These are phyloP conservation scores for Jamesozyma piceae DNA, from an alignment of 805 yeast species.

Conservation along the genomic window DNA sequence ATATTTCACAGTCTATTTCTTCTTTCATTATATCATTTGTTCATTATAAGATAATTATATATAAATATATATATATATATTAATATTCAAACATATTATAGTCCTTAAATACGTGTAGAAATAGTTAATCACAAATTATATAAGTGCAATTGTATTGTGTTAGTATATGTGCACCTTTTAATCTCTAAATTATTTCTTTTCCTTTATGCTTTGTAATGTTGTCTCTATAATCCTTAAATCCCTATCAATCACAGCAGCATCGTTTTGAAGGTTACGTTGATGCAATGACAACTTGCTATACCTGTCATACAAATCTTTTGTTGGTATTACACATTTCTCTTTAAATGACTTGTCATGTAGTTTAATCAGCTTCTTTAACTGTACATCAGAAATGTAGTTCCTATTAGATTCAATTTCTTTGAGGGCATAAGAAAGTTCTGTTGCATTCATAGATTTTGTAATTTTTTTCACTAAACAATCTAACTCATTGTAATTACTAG, in stretches of 20 bases:
- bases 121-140: no score
- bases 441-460: slow-evolving; percentile 3
- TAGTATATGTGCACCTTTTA: no score
- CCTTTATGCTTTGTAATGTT: slow-evolving; percentile 35
- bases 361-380: slow-evolving; percentile 19
- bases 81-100: no score
- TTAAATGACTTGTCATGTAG: slow-evolving; percentile 24
- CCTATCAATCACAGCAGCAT: slow-evolving; percentile 64
- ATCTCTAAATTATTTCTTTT: slow-evolving; percentile 19
- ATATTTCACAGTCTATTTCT: no score
- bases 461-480: slow-evolving; percentile 4
- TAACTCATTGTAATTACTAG: slow-evolving; percentile 1
- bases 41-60: no score
- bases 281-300: slow-evolving; percentile 10
- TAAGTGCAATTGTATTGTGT: no score
- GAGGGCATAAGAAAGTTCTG: slow-evolving; percentile 9
- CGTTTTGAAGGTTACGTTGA: slow-evolving; percentile 39
- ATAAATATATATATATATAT: no score
- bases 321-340: slow-evolving; percentile 18
- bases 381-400: slow-evolving; percentile 20
- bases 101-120: no score
- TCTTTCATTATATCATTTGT: no score
- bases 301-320: slow-evolving; percentile 14
- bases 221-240: slow-evolving; percentile 62
- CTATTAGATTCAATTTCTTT: slow-evolving; percentile 23